Evolutionary conservation across 2,329 filamentous ascomycete genomes (phyloP).

Genomic region (Beauveria scarabaeidicola): DNA sequence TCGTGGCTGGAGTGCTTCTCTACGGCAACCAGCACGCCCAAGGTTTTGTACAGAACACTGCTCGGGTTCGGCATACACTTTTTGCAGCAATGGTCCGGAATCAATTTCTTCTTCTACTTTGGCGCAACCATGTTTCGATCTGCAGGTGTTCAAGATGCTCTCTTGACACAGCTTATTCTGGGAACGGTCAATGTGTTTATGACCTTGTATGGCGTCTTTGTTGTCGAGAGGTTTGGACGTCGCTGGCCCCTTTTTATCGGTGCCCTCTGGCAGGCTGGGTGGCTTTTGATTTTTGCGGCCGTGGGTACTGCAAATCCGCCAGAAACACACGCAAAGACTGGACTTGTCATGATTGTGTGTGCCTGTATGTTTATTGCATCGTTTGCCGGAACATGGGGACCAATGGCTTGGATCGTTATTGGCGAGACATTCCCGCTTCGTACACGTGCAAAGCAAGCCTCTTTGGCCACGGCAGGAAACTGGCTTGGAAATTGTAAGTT

Average conservation of each 20-base stretch:
- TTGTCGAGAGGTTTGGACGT: conserved; percentile 61
- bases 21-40: conserved; percentile 41
- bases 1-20: conserved; percentile 55
- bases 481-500: conserved; percentile 50
- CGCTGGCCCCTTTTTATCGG: conserved; percentile 58
- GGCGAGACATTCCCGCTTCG: conserved; percentile 57
- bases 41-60: conserved; percentile 54
- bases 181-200: conserved; percentile 59
- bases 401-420: conserved; percentile 60
- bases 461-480: conserved; percentile 45
- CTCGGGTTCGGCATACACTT: conserved; percentile 57
- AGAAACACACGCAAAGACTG: conserved; percentile 36
- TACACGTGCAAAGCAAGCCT: conserved; percentile 45
- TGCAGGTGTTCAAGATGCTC: conserved; percentile 57
- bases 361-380: conserved; percentile 67
- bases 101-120: conserved; percentile 58
- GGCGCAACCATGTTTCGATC: conserved; percentile 59
- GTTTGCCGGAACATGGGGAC: conserved; percentile 63
- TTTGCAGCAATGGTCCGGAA: conserved; percentile 58
- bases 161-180: conserved; percentile 59
- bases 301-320: conserved; percentile 42
- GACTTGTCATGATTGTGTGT: conserved; percentile 62
- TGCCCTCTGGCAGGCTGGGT: conserved; percentile 58
- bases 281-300: conserved; percentile 56
- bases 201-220: conserved; percentile 58